Evolutionary conservation across 1,284 basidiomycete species (phyloP).

Genomic region (Veloboletus limbatus): DNA sequence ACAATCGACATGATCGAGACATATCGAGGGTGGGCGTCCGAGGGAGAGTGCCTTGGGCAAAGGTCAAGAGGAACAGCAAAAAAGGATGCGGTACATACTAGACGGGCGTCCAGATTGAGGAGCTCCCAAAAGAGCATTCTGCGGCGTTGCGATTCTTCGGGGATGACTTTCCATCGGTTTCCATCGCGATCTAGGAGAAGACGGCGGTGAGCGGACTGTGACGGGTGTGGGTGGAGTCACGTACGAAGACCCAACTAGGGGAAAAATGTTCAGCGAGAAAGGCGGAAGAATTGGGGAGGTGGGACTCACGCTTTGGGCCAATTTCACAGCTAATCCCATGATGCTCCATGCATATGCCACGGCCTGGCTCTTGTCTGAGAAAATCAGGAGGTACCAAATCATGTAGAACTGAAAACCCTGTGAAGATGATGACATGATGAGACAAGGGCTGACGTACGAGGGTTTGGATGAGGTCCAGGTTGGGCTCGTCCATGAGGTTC

Average conservation of each 20-base stretch:
- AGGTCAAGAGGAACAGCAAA: constrained; percentile 8
- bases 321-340: constrained; percentile 58
- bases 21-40: constrained; percentile 71
- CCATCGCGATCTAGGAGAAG: constrained; percentile 61
- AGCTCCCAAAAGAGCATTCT: constrained; percentile 73
- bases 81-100: constrained; percentile 44
- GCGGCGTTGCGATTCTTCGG: constrained; percentile 67
- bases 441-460: constrained; percentile 43
- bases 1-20: constrained; percentile 63
- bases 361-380: constrained; percentile 64
- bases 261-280: constrained; percentile 3
- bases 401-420: constrained; percentile 55
- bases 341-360: constrained; percentile 68
- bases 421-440: constrained; percentile 14
- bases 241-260: constrained; percentile 53
- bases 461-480: constrained; percentile 62
- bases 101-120: constrained; percentile 69
- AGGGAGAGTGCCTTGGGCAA: constrained; percentile 65
- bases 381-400: constrained; percentile 68
- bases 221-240: constrained; percentile 26
- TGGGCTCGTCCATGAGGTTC: constrained; percentile 66
- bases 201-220: constrained; percentile 24
- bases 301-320: constrained; percentile 56
- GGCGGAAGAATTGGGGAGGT: background rate
- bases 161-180: constrained; percentile 60